These are phyloP conservation scores for Phialocephala sp. DNA, from an alignment of 2,329 filamentous ascomycete genomes.

Conservation along the genomic window DNA sequence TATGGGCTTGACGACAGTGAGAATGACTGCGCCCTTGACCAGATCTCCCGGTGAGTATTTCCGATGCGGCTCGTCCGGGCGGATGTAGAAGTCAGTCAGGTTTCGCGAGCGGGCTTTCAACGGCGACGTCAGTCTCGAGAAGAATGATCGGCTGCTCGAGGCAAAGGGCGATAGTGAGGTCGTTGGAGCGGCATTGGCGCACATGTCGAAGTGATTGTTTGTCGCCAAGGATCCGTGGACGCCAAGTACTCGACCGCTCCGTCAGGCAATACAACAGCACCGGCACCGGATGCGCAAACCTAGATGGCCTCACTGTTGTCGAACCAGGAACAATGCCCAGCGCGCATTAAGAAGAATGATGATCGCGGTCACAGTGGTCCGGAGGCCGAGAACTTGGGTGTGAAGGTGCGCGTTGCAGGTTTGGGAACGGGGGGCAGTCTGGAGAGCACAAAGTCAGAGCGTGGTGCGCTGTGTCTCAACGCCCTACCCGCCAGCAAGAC, in stretches of 20 bases:
- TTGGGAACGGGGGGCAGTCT: not conserved
- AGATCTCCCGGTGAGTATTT: slow-evolving; percentile 77
- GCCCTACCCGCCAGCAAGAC: not conserved
- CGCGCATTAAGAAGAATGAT: not conserved
- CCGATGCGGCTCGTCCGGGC: slow-evolving; percentile 76
- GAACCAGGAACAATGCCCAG: slow-evolving; percentile 7
- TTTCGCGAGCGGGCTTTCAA: slow-evolving; percentile 59
- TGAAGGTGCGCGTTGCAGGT: slow-evolving; percentile 1
- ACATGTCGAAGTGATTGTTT: slow-evolving; percentile 40
- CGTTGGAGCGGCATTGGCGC: slow-evolving; percentile 40
- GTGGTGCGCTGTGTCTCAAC: slow-evolving; percentile 11
- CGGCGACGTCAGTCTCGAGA: slow-evolving; percentile 53
- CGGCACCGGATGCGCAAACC: slow-evolving; percentile 1
- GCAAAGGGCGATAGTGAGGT: slow-evolving; percentile 33
- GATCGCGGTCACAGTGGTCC: not conserved
- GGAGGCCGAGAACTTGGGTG: not conserved
- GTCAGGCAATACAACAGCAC: not conserved
- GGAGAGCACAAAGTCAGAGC: slow-evolving; percentile 17
- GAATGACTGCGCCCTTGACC: slow-evolving; percentile 72
- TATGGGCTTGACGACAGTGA: slow-evolving; percentile 75
- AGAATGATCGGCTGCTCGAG: slow-evolving; percentile 39
- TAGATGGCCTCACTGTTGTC: slow-evolving; percentile 3
- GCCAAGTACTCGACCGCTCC: slow-evolving; percentile 36
- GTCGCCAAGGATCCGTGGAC: slow-evolving; percentile 16
- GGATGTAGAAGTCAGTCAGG: slow-evolving; percentile 79